Base-by-base conservation (phyloP, 352 stramenopile genomes). In the Phytophthora ohioensis region DNA sequence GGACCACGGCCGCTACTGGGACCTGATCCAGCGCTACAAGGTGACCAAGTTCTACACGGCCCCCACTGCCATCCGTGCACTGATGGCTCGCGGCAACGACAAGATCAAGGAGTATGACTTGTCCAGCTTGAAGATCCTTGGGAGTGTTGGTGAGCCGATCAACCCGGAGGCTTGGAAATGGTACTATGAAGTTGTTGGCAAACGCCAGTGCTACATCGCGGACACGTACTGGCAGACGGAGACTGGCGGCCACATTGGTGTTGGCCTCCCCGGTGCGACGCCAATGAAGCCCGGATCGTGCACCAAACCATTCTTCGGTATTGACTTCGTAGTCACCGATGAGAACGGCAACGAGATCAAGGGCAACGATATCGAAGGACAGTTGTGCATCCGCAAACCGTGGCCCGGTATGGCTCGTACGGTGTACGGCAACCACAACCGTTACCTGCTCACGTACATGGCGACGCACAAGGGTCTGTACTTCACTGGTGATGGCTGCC, bases 151-250 rank as follows among this genome's bases (percentile, higher is more conserved):
- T 34, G 98, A 99, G 81, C 98, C 98, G 5, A 99, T 99, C 80
- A 99, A 99, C 80, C 97, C 97, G 0, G 97, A 99, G 76, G 85
- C 84, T 3, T 99, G 97, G 97, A 87, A 93, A 21, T 99, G 97
- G 97, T 99, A 99, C 76, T 98, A 97, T 68, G 88, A 98, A 71
- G 80, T 97, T 12, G 92, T 99, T 39, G 90, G 90, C n/a, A 81
- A 92, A 32, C 82, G 73, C 11, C 76, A 91, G 48, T 99, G 95
- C 80, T 92, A 96, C 67, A 92, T 99, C 17, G 93, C 98, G 0
- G 97, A 99, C 76, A 99, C 97, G 38, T 99, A 98, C 79, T 99
- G 97, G 97, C 97, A 99, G 81, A 99, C 97, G 3, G 97, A 99
- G 81, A 99, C 97, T 6, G 97, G 97, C 36, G 97, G 97, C 39